Conservation (phyloP, 768 basidiomycete genomes). For the Neoboletus subvelutipes region DNA sequence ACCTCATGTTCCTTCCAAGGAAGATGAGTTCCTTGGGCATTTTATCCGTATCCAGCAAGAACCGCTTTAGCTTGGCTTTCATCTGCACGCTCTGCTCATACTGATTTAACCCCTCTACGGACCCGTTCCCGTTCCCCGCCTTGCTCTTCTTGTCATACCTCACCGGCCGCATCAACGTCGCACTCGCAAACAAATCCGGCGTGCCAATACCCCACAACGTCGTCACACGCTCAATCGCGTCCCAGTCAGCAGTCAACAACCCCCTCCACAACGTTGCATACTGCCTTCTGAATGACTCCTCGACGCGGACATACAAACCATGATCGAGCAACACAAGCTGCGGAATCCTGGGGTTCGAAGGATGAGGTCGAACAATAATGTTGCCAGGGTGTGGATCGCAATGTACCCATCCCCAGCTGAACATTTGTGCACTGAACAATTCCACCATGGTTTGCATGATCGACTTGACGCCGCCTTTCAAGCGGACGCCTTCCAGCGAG, state of each 20-base stretch:
- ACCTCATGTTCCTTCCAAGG: conserved; percentile 76
- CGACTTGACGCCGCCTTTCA: conserved; percentile 59
- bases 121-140: not conserved
- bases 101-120: conserved; percentile 43
- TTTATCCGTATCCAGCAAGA: conserved; percentile 70
- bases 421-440: conserved; percentile 87
- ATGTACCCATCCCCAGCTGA: conserved; percentile 88
- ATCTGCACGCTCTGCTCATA: conserved; percentile 69
- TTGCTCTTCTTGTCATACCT: conserved; percentile 28
- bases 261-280: conserved; percentile 80
- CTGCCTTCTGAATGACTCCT: conserved; percentile 65
- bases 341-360: conserved; percentile 30
- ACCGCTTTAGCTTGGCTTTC: conserved; percentile 65
- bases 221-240: conserved; percentile 50
- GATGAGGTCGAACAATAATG: conserved; percentile 61
- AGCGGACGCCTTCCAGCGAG: conserved; percentile 22
- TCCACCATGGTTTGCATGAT: conserved; percentile 88
- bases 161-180: conserved; percentile 66
- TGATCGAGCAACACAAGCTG: conserved; percentile 90
- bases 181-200: conserved; percentile 73
- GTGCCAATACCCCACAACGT: conserved; percentile 65
- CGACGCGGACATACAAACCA: conserved; percentile 79
- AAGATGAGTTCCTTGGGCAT: conserved; percentile 80
- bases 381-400: conserved; percentile 81
- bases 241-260: conserved; percentile 56